Conservation (phyloP, 2,329 filamentous ascomycete species). For the Cytospora leucostoma region DNA sequence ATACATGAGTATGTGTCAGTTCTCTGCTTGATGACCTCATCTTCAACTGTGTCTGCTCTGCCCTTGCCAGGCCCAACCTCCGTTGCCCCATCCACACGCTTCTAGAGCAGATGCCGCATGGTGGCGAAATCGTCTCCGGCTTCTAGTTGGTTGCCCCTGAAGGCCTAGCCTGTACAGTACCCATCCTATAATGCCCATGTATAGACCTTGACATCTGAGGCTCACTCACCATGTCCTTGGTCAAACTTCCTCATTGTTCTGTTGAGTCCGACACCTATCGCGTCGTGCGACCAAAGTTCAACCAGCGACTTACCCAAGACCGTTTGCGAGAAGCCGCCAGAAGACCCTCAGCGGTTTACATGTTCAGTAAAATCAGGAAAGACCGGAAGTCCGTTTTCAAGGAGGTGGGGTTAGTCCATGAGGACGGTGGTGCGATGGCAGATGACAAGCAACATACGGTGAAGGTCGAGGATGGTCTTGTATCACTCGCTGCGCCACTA, state of each 20-base stretch:
- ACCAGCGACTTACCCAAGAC: conserved; percentile 53
- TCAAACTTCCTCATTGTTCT: conserved; percentile 3
- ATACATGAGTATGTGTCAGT: not conserved
- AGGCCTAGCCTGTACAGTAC: not conserved
- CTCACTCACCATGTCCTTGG: conserved; percentile 16
- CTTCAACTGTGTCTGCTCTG: conserved; percentile 6
- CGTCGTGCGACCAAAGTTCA: conserved; percentile 48
- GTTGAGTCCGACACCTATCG: not conserved
- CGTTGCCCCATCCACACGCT: conserved; percentile 9
- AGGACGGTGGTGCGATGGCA: conserved; percentile 33
- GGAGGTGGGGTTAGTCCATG: conserved; percentile 50
- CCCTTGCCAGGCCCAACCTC: conserved; percentile 3
- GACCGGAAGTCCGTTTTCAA: conserved; percentile 55
- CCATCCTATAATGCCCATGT: not conserved
- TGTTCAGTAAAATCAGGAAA: conserved; percentile 49
- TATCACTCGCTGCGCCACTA: conserved; percentile 34
- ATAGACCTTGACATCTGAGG: not conserved
- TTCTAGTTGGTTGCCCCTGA: conserved; percentile 1
- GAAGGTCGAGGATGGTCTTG: conserved; percentile 29
- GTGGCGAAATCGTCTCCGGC: conserved; percentile 23
- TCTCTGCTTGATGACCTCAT: conserved; percentile 28
- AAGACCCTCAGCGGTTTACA: conserved; percentile 42
- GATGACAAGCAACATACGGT: conserved; percentile 32
- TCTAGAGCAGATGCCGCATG: conserved; percentile 10
- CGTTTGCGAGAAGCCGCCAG: conserved; percentile 52